Base-by-base conservation (phyloP, 768 basidiomycete genomes). In the Neoboletus subvelutipes region DNA sequence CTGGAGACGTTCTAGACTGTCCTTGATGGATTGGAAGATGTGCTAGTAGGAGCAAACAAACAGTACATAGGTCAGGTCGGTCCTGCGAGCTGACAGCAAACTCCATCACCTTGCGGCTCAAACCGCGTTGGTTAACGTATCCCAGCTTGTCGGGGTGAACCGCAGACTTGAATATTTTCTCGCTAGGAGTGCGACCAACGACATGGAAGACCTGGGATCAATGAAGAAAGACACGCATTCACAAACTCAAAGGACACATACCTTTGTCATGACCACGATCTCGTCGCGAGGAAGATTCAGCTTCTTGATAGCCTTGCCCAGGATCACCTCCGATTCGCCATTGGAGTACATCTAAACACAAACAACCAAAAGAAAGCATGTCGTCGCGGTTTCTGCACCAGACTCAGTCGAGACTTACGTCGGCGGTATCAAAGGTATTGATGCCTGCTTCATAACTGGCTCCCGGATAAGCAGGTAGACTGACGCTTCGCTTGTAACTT, bases 1-100 rank as follows among this genome's bases (percentile, higher is more conserved):
- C 50, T 50, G 50, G 18, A 50, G 50, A 39, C 50, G 50, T 13
- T 50, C 50, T 24, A 50, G 22, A 20, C 50, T 50, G 5, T 50
- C 37, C 37, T 50, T 50, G 50, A 50, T 50, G 12, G 50, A 50
- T n/a, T 50, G 50, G 26, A 50, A 50, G 26, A 50, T 50, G 8
- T 50, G 13, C 50, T 41, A 55, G 26, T 41, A 55, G 26, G 20
- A 4, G 31, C 1, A 9, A 46, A 45, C 41, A 36, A 36, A 36
- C 34, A 15, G 36, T 12, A n/a, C 22, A 20, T 46, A 5, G 15
- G 17, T 33, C 28, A 5, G 13, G 17, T 37, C n/a, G 39, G 45
- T 24, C 15, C 20, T 8, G n/a, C 37, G 6, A 2, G 54, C 74
- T 34, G 67, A 80, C 24, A 20, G 77, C 79, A 1, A 67, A 82